phyloP scores from a whole-genome alignment of 139 green algal genomes.

The Chlamydomonas asymmetrica region DNA sequence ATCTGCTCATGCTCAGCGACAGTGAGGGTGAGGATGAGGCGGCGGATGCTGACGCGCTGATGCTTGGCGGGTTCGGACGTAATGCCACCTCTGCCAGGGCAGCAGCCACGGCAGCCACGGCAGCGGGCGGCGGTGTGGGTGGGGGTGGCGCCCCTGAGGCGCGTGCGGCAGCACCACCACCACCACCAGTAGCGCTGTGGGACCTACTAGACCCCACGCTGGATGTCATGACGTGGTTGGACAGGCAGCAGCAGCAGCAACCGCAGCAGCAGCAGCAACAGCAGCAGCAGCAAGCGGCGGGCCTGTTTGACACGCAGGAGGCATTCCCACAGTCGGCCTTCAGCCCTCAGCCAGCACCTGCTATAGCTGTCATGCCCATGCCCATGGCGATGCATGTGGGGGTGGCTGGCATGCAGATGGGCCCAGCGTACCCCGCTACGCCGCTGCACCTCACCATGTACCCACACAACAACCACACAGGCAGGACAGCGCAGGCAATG shows the following conservation, averaged over 20 bases:
- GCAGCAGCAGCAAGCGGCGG: background rate
- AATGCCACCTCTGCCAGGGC: no score
- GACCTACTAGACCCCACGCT: conserved; percentile 25
- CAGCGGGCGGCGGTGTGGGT: background rate
- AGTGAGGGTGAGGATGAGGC: conserved; percentile 1
- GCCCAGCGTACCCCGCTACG: background rate
- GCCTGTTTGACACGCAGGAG: background rate
- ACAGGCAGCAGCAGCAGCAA: background rate
- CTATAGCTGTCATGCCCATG: no score
- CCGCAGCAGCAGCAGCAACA: background rate
- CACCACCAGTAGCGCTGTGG: no score
- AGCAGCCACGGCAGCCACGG: background rate
- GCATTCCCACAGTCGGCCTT: background rate
- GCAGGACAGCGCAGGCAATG: no score
- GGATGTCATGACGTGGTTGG: conserved; percentile 23
- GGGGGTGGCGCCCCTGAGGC: background rate
- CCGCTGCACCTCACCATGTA: background rate
- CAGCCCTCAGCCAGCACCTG: background rate
- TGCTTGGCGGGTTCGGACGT: no score
- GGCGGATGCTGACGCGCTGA: no score
- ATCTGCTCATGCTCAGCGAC: conserved; percentile 13
- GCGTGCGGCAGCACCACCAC: no score
- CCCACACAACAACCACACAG: no score
- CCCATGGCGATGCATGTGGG: background rate
- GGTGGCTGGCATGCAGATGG: background rate